Evolutionary conservation across 192 early-diverging fungal species (phyloP), one percentile per base, ranked within the genome.

Genomic region (Helicostylum pulchrum): DNA sequence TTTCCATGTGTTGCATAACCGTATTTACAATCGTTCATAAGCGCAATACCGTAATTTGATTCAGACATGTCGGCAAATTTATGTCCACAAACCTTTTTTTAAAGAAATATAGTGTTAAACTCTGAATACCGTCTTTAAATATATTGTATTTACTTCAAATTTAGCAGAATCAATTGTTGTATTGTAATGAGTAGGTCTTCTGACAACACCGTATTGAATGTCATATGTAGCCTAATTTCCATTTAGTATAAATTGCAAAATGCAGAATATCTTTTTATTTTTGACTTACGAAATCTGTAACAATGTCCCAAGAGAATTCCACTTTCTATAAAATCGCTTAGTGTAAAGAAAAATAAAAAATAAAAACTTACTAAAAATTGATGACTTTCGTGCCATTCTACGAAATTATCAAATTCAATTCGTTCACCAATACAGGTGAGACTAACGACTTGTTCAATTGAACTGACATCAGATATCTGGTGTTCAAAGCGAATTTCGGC

Each of bases 11-110:
- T 90, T 1, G 94, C 83, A 72, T 92, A 94, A 12, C 97, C 97
- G 75, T 95, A 99, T 70, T 99, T 99, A 86, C 92, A 88, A 74
- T 99, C 94, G 68, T 96, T 98, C 60, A 98, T 69, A 54, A 99
- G 72, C 1, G 96, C 91, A 10, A 97, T 90, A 43, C 97, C 97
- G 70, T 93, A 98, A 1, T 95, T 95, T 52, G 83, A 88, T 63
- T 99, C 96, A 1, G 93, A 95, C 20, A 94, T 79, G 65, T 99
- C 97, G 12, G 89, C 96, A 80, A 92, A 99, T 66, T 95, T 94
- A 79, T 99, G 97, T 0, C 87, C 96, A 70, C 96, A 98, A 2
- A 99, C 96, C 80, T 98, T 17, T 26, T n/a, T n/a, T n/a, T n/a
- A n/a, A n/a, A 12, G 11, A 10, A 10, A 54, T 26, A 57, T 20